These are phyloP conservation scores for Hymenoscyphus infarciens DNA, from an alignment of 2,329 filamentous ascomycete species.

Conservation along the genomic window DNA sequence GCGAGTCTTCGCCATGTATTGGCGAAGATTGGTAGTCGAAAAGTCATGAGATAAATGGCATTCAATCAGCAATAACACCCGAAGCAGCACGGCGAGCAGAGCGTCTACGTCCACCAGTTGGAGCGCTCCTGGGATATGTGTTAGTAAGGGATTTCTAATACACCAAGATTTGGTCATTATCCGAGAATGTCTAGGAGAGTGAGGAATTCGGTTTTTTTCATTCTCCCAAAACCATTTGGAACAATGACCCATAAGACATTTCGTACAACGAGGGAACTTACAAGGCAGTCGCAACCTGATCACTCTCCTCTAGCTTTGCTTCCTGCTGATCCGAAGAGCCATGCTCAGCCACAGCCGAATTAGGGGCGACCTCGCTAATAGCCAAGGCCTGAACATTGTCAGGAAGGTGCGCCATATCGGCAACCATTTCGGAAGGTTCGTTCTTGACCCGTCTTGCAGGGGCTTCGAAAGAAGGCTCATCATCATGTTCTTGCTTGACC, in stretches of 20 bases:
- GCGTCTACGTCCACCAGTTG: not conserved
- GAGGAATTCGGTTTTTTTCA: too few species aligned
- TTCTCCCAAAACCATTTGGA: too few species aligned
- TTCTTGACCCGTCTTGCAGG: conserved; percentile 24
- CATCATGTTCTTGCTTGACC: conserved; percentile 28
- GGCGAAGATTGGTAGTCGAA: too few species aligned
- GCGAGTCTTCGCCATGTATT: too few species aligned
- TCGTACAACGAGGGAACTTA: not conserved
- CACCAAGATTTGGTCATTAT: not conserved
- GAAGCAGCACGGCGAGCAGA: not conserved
- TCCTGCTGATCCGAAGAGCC: not conserved
- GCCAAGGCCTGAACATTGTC: not conserved
- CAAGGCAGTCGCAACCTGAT: not conserved
- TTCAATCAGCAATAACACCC: too few species aligned
- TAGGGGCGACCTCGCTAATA: not conserved
- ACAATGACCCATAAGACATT: too few species aligned
- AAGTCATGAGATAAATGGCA: too few species aligned
- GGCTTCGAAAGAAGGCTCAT: not conserved
- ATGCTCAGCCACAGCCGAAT: not conserved
- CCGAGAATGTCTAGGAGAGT: too few species aligned
- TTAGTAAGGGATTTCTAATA: not conserved
- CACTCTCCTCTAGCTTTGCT: not conserved
- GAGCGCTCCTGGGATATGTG: not conserved
- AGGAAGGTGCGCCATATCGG: not conserved
- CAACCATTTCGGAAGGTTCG: conserved; percentile 13